Conservation (phyloP, 352 stramenopile genomes). For the Globisporangium nagaii region DNA sequence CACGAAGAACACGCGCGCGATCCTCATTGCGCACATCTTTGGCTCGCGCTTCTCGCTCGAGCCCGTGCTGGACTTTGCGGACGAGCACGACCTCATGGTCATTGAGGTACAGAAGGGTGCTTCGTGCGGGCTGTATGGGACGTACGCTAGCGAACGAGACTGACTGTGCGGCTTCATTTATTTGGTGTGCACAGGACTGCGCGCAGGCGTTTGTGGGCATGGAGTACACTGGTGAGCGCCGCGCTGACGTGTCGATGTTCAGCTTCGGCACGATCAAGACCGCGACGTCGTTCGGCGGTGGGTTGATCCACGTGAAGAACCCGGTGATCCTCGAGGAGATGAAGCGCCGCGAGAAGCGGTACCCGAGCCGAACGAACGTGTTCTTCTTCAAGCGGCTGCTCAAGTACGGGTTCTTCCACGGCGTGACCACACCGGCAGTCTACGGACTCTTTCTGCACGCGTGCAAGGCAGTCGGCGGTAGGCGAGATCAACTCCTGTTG, state of each 20-base stretch:
- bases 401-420: slow-evolving; percentile 73
- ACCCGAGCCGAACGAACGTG: slow-evolving; percentile 51
- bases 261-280: slow-evolving; percentile 88
- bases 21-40: slow-evolving; percentile 83
- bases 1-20: slow-evolving; percentile 56
- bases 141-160: not conserved
- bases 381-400: slow-evolving; percentile 76
- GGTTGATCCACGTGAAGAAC: slow-evolving; percentile 61
- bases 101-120: slow-evolving; percentile 55
- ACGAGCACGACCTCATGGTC: slow-evolving; percentile 45
- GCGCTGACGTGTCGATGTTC: slow-evolving; percentile 77
- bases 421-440: slow-evolving; percentile 58
- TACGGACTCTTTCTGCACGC: slow-evolving; percentile 73
- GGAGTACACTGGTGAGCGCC: slow-evolving; percentile 54
- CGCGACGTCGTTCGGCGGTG: slow-evolving; percentile 72
- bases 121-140: too few species aligned
- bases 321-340: slow-evolving; percentile 51
- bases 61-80: slow-evolving; percentile 39
- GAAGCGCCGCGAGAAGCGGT: slow-evolving; percentile 58
- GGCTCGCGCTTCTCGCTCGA: slow-evolving; percentile 60
- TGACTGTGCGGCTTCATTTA: not conserved
- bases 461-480: slow-evolving; percentile 52
- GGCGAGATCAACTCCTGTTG: too few species aligned
- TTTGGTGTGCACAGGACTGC: slow-evolving; percentile 35
- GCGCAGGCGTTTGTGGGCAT: slow-evolving; percentile 67